Percentiles rank a stretch among this genome's conserved stretches.
Conservation (phyloP, 805 yeast species). For the Saccharomycopsis fermentans region DNA sequence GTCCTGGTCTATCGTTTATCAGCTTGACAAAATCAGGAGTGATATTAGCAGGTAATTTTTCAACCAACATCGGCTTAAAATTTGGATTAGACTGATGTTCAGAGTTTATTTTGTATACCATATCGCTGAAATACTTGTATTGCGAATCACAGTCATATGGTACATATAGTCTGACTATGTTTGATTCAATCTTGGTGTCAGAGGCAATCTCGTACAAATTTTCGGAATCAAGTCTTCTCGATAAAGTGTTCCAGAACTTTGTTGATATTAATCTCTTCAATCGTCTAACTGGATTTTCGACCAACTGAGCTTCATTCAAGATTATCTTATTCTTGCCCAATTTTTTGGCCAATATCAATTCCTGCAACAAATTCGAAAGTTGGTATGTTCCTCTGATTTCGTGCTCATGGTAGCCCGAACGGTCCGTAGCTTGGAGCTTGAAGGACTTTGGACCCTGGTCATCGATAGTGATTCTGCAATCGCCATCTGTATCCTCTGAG, state of each 20-base stretch:
- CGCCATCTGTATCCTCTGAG: conserved; percentile 76
- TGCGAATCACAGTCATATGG: conserved; percentile 65
- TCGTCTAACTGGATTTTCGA: conserved; percentile 79
- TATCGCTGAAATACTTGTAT: conserved; percentile 52
- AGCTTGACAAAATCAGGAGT: conserved; percentile 72
- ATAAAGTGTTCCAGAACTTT: conserved; percentile 72
- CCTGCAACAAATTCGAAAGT: conserved; percentile 80
- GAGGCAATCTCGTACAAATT: conserved; percentile 60
- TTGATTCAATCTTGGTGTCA: conserved; percentile 65
- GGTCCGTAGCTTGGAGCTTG: conserved; percentile 74
- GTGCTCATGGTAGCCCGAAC: conserved; percentile 64
- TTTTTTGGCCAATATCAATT: conserved; percentile 74
- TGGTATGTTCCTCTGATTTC: conserved; percentile 82
- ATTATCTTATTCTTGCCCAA: conserved; percentile 70
- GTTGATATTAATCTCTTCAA: conserved; percentile 62
- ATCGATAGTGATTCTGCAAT: conserved; percentile 77
- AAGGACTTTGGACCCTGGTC: conserved; percentile 80
- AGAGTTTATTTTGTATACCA: conserved; percentile 27
- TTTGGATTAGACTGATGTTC: conserved; percentile 37
- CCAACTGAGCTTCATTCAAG: conserved; percentile 71
- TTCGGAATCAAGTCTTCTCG: conserved; percentile 55
- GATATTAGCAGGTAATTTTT: conserved; percentile 61
- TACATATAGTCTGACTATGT: conserved; percentile 66
- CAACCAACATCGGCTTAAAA: conserved; percentile 51
- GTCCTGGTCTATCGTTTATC: conserved; percentile 74